Evolutionary conservation across 768 basidiomycete species (phyloP).

Genomic region (Pleurotus cornucopiae): DNA sequence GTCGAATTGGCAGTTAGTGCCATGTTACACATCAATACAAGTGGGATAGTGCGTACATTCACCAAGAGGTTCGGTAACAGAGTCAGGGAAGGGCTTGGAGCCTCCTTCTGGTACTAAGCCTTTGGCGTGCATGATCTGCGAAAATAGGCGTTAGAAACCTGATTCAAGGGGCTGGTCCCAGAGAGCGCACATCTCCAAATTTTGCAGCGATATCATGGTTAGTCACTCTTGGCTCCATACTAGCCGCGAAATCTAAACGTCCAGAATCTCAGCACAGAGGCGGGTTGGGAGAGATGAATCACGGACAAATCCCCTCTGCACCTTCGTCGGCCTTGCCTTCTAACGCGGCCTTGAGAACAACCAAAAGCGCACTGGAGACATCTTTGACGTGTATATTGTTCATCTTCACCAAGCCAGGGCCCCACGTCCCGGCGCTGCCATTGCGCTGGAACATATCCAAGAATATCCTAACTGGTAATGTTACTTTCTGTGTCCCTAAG

Average conservation of each 20-base stretch:
- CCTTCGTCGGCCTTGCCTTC: slow-evolving; percentile 38
- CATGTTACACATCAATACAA: not conserved
- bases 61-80: slow-evolving; percentile 31
- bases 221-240: slow-evolving; percentile 22
- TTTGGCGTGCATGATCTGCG: slow-evolving; percentile 27
- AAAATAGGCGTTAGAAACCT: not conserved
- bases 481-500: slow-evolving; percentile 32
- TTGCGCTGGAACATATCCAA: slow-evolving; percentile 24
- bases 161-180: not conserved
- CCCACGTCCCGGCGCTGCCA: slow-evolving; percentile 39
- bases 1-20: not conserved
- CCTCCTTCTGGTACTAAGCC: slow-evolving; percentile 28
- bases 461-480: slow-evolving; percentile 32
- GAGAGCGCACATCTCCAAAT: slow-evolving; percentile 30
- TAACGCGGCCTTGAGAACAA: slow-evolving; percentile 34
- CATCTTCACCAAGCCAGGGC: slow-evolving; percentile 32
- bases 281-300: not conserved
- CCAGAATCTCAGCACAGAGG: not conserved
- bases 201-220: slow-evolving; percentile 25
- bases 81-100: slow-evolving; percentile 25
- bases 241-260: slow-evolving; percentile 29
- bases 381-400: slow-evolving; percentile 38
- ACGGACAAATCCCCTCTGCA: slow-evolving; percentile 35
- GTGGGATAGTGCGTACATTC: slow-evolving; percentile 27
- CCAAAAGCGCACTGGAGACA: slow-evolving; percentile 26